Evolutionary conservation across 176 grass and related monocot species (phyloP).

Genomic region (Triticum monococcum): DNA sequence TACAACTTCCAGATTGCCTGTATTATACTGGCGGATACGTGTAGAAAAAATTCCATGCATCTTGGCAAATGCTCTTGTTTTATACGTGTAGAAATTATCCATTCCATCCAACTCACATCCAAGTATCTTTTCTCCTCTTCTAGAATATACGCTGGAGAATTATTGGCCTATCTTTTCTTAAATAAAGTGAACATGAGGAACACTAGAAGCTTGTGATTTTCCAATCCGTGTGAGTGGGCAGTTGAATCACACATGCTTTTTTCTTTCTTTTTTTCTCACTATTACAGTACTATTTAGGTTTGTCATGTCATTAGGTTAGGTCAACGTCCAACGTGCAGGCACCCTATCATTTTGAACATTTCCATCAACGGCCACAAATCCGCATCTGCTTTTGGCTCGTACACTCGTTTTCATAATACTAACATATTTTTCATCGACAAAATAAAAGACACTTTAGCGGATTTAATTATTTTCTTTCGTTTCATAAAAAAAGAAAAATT

Average conservation of each 20-base stretch:
- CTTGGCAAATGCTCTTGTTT: no score
- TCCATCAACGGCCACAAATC: not conserved
- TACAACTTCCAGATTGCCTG: no score
- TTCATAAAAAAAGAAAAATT: no score
- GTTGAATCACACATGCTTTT: not conserved
- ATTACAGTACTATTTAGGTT: not conserved
- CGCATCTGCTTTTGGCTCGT: not conserved
- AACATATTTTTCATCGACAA: not conserved
- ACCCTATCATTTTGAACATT: not conserved
- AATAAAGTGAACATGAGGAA: not conserved
- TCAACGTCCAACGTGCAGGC: conserved; percentile 7
- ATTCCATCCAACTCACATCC: no score
- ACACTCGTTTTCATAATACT: not conserved
- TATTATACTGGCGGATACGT: no score
- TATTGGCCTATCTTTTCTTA: no score
- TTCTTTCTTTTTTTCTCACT: not conserved
- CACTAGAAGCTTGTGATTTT: conserved; percentile 6
- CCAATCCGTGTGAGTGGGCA: not conserved
- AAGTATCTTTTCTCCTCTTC: no score
- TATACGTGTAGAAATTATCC: no score
- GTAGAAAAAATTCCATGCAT: no score
- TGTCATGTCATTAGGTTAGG: conserved; percentile 13
- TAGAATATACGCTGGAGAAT: no score
- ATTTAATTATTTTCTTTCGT: no score
- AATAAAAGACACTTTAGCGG: not conserved